Conservation (phyloP, 352 stramenopile genomes). For the Globisporangium spiculum region DNA sequence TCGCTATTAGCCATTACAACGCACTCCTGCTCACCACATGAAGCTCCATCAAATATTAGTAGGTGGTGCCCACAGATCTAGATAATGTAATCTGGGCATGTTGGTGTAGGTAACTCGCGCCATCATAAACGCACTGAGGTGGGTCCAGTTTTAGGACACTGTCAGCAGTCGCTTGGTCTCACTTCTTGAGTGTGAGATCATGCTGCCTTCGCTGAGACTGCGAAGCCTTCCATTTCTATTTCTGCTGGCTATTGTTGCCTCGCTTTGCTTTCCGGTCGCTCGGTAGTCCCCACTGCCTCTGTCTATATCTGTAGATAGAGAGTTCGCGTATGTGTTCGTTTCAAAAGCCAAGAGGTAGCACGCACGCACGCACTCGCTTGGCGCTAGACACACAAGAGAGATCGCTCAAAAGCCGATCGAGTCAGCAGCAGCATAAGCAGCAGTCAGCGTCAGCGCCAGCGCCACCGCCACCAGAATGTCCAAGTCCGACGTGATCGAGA, state of each 20-base stretch:
- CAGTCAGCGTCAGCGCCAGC: neutral
- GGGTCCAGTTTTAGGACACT: neutral
- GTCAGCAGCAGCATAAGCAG: neutral
- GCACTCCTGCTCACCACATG: no score
- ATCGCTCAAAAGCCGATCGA: neutral
- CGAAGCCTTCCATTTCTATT: neutral
- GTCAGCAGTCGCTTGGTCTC: neutral
- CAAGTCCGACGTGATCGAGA: constrained; percentile 51
- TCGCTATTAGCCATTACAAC: no score
- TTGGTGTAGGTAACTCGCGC: no score
- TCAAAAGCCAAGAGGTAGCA: neutral
- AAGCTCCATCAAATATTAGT: no score
- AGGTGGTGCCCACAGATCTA: neutral
- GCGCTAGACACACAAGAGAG: neutral
- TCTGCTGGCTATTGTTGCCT: neutral
- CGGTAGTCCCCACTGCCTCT: neutral
- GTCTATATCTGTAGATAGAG: neutral
- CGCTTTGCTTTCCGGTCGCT: no score
- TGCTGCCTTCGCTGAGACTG: neutral
- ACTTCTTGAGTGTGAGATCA: no score
- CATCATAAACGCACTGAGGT: no score
- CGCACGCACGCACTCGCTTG: no score
- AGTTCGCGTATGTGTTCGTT: neutral
- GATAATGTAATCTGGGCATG: no score
- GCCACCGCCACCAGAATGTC: constrained; percentile 27